phyloP scores from a whole-genome alignment of 1,284 basidiomycete genomes.

The Mycena sp. region DNA sequence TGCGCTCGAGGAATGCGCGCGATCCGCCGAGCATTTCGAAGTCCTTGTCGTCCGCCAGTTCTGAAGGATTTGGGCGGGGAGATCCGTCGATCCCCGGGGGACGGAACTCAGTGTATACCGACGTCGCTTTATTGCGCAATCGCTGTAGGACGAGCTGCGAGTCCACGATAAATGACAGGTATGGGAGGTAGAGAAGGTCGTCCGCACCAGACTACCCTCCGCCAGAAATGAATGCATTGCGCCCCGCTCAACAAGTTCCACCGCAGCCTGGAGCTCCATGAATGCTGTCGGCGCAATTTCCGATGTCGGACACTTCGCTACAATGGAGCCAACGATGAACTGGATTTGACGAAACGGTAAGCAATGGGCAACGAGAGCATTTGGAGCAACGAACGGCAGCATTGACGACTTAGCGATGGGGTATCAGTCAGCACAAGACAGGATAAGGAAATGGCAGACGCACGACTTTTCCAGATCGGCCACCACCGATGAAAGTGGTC shows the following conservation, averaged over 20 bases:
- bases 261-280: not conserved
- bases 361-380: not conserved
- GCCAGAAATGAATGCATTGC: conserved; percentile 10
- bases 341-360: not conserved
- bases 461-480: conserved; percentile 24
- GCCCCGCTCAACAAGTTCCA: conserved; percentile 5
- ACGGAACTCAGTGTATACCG: not conserved
- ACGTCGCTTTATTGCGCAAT: conserved; percentile 3
- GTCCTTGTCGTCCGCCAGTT: not conserved
- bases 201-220: conserved; percentile 4
- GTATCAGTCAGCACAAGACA: not conserved
- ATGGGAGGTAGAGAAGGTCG: not conserved
- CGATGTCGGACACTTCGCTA: not conserved
- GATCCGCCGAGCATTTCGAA: no score
- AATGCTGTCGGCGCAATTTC: not conserved
- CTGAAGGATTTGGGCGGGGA: not conserved
- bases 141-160: conserved; percentile 4
- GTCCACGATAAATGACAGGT: not conserved
- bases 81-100: not conserved
- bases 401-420: not conserved
- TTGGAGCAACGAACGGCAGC: not conserved
- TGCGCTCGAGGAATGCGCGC: no score
- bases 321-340: conserved; percentile 20
- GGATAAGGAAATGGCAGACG: not conserved
- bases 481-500: conserved; percentile 40